These are phyloP conservation scores for Boletus eberwhitei DNA, from an alignment of 768 basidiomycete genomes.

Conservation along the genomic window DNA sequence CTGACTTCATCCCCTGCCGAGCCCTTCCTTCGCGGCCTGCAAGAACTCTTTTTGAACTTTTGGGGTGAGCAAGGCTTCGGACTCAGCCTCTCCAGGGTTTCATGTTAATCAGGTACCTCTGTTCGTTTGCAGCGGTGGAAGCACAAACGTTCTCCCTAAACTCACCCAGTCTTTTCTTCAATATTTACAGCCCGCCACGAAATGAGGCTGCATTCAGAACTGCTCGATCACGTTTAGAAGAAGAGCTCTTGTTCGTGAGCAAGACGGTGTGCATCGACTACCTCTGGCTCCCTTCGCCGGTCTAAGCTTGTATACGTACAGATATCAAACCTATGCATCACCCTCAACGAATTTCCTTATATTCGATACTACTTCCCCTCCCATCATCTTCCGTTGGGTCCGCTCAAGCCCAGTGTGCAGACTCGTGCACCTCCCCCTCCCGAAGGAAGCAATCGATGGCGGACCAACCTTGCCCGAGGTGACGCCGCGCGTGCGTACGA, in stretches of 20 bases:
- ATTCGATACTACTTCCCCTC: constrained; percentile 90
- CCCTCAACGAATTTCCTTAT: constrained; percentile 87
- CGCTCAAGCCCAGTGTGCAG: constrained; percentile 65
- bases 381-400: constrained; percentile 79
- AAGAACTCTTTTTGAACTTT: constrained; percentile 91
- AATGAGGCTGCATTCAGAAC: constrained; percentile 61
- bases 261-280: constrained; percentile 49
- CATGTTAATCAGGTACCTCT: constrained; percentile 9
- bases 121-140: constrained; percentile 62
- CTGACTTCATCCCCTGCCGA: constrained; percentile 75
- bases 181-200: constrained; percentile 82
- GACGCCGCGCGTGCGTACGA: constrained; percentile 66
- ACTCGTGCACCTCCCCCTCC: constrained; percentile 65
- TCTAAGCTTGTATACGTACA: constrained; percentile 26
- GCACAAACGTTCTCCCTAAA: constrained; percentile 81
- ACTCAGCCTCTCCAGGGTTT: background rate
- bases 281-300: background rate
- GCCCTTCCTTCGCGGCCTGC: constrained; percentile 69
- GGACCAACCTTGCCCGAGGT: constrained; percentile 77
- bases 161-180: constrained; percentile 79
- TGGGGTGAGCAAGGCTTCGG: constrained; percentile 61
- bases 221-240: constrained; percentile 75
- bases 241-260: constrained; percentile 76
- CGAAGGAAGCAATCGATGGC: constrained; percentile 68
- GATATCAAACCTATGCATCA: constrained; percentile 88